Conservation (phyloP, 2,329 filamentous ascomycete genomes). For the Exophiala phaeomuriformis region DNA sequence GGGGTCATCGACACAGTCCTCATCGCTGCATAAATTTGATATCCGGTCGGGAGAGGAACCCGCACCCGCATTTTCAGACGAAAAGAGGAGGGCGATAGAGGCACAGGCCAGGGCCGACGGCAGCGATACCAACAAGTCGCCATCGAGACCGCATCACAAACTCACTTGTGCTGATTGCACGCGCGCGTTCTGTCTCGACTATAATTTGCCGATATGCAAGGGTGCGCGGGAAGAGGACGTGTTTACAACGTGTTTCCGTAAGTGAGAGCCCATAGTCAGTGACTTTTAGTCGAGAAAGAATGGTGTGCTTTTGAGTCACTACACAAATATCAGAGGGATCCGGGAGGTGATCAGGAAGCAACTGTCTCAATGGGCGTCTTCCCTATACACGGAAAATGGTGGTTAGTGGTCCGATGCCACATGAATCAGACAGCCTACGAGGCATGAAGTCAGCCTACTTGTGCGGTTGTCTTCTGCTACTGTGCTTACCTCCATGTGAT, state of each 20-base stretch:
- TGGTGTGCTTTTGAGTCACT: no score
- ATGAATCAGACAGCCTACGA: no score
- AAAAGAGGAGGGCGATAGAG: not conserved
- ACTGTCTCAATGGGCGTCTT: no score
- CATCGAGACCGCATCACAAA: conserved; percentile 33
- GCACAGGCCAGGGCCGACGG: conserved; percentile 7
- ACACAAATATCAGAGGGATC: no score
- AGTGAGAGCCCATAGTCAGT: conserved; percentile 20
- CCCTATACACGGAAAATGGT: no score
- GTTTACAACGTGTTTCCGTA: conserved; percentile 59
- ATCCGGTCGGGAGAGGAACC: conserved; percentile 18
- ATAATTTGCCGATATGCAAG: conserved; percentile 55
- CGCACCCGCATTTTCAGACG: not conserved
- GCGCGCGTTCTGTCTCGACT: conserved; percentile 58
- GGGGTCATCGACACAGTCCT: conserved; percentile 11
- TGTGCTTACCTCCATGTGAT: no score
- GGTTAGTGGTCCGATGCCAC: no score
- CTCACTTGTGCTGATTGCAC: conserved; percentile 60
- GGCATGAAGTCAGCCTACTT: no score
- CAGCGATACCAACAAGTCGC: not conserved
- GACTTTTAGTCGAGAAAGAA: no score
- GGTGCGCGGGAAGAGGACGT: conserved; percentile 57
- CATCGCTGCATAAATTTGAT: conserved; percentile 8
- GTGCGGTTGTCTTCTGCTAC: no score
- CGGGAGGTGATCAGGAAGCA: no score